These are phyloP conservation scores for Suillus bovinus DNA, from an alignment of 768 basidiomycete species.

Conservation along the genomic window DNA sequence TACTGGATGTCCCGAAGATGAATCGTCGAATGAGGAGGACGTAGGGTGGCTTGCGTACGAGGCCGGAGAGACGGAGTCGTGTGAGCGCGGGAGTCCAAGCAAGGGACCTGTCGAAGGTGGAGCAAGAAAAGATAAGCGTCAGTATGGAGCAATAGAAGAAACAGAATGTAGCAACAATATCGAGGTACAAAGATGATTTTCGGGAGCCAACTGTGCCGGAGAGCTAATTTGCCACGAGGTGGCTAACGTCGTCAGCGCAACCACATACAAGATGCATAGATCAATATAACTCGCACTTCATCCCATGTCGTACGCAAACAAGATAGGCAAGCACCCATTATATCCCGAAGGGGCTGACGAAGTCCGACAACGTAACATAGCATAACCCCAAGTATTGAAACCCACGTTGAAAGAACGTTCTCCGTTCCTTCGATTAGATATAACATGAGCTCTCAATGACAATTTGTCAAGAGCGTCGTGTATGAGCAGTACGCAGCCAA, in stretches of 20 bases:
- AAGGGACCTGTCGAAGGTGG: slow-evolving; percentile 15
- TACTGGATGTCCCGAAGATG: slow-evolving; percentile 13
- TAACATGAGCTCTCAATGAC: neutral
- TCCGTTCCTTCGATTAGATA: neutral
- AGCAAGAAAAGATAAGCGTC: slow-evolving; percentile 3
- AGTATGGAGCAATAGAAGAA: slow-evolving; percentile 11
- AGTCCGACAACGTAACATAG: neutral
- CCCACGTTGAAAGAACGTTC: neutral
- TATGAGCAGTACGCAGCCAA: neutral
- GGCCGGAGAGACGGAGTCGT: slow-evolving; percentile 22
- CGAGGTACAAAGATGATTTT: neutral
- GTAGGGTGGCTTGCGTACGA: slow-evolving; percentile 27
- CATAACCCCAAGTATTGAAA: neutral
- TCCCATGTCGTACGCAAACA: neutral
- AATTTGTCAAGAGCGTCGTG: too few relatives aligned
- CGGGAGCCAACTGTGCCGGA: neutral
- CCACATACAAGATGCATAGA: neutral
- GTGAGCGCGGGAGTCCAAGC: slow-evolving; percentile 10
- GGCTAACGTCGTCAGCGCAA: neutral
- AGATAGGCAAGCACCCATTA: neutral
- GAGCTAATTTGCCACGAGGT: neutral
- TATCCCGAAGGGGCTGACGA: neutral
- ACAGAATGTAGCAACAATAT: neutral
- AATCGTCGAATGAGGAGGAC: slow-evolving; percentile 11
- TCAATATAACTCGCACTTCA: neutral